Base-by-base conservation (phyloP, 1,139 yeast genomes). In the Saccharomyces hybrid region DNA sequence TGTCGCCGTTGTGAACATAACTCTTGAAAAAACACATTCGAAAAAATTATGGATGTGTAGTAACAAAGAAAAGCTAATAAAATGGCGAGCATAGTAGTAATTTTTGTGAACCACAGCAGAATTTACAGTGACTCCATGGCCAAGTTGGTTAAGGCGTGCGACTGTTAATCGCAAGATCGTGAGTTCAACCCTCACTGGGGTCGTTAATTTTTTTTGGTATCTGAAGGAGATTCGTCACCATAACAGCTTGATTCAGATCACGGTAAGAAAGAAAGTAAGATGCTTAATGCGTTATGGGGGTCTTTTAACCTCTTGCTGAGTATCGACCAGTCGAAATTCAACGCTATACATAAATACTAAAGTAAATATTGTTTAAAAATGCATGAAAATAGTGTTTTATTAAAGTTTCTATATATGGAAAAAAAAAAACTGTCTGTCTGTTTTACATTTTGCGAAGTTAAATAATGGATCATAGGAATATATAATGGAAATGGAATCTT, bases 71-170 rank as follows among this genome's bases (percentile, higher is more conserved):
- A 0, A 16, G 20, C 20, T 16, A 16, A 16, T 2, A 16, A 16
- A 16, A 16, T 16, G 16, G 16, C 16, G 16, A 16, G 16, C 16
- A 16, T 16, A 16, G 16, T 16, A 2, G 20, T 16, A 16, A 16
- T 2, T 16, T 16, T 20, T 20, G 4, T 20, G 23, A 20, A 20
- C 2, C 1, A 4, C 25, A 26, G 20, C 50, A 48, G 25, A 11
- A 48, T n/a, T 29, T 44, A 26, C 0, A 25, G 20, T 23, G 66
- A 66, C 70, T 66, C 62, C 70, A 63, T 66, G 70, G 70, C 70
- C 70, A 66, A 66, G 70, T 65, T 66, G 70, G 70, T 66, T 64
- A 66, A 66, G 70, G 69, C 70, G 70, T 66, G 69, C 69, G 70
- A 66, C 69, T 66, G 69, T 66, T 66, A 65, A 65, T 65, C 69